phyloP scores from a whole-genome alignment of 768 basidiomycete species.

The Artomyces pyxidatus region DNA sequence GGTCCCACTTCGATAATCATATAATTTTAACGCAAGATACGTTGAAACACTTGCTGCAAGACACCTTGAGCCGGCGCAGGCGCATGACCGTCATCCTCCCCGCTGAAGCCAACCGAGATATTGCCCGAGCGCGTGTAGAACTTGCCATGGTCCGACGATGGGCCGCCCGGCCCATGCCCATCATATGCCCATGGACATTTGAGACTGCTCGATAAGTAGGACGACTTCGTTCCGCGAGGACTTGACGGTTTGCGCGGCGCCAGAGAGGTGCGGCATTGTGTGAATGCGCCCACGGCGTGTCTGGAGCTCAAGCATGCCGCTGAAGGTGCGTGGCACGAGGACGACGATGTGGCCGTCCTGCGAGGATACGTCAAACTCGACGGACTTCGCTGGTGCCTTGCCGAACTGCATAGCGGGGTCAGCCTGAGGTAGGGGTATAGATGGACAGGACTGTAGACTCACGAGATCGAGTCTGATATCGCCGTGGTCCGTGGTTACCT shows the following conservation, averaged over 20 bases:
- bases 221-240: conserved; percentile 4
- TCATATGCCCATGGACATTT: too few species aligned
- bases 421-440: too few species aligned
- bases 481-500: conserved; percentile 3
- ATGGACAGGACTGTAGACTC: background rate
- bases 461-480: conserved; percentile 9
- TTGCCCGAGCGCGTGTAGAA: conserved; percentile 2
- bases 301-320: conserved; percentile 10
- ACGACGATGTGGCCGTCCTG: conserved; percentile 12
- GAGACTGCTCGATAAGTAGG: too few species aligned
- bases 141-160: conserved; percentile 1
- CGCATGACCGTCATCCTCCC: too few species aligned
- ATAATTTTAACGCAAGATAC: too few species aligned
- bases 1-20: too few species aligned
- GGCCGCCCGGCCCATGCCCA: too few species aligned
- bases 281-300: conserved; percentile 4
- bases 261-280: conserved; percentile 10
- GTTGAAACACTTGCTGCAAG: too few species aligned
- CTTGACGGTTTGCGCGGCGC: background rate
- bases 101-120: conserved; percentile 10
- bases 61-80: too few species aligned
- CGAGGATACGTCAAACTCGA: conserved; percentile 9
- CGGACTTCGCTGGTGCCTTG: conserved; percentile 2
- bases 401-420: too few species aligned
- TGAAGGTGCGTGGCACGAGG: conserved; percentile 14